A percentile compares a stretch with the other conserved stretches of the same genome.
Evolutionary conservation across 768 basidiomycete genomes (phyloP).

Genomic region (Tylopilus sp.): DNA sequence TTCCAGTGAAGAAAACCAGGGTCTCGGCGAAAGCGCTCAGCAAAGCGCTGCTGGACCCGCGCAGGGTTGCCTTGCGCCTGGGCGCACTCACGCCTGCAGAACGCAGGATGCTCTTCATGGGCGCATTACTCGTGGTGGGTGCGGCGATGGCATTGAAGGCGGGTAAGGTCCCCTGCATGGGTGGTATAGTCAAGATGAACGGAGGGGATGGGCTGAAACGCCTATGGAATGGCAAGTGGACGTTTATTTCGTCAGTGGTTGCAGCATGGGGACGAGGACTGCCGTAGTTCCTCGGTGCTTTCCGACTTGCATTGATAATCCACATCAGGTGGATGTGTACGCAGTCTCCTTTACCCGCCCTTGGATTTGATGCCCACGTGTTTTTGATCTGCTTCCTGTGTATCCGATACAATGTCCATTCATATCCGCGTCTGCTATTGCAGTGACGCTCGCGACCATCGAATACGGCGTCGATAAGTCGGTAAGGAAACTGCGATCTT

Average conservation of each 20-base stretch:
- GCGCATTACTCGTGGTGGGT: slow-evolving; percentile 66
- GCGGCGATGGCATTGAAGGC: slow-evolving; percentile 55
- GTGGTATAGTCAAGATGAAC: slow-evolving; percentile 8
- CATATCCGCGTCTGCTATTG: no score
- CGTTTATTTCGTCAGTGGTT: slow-evolving; percentile 18
- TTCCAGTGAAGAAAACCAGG: slow-evolving; percentile 21
- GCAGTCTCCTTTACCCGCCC: background rate
- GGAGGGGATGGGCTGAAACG: slow-evolving; percentile 24
- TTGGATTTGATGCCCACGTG: no score
- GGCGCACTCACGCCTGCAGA: slow-evolving; percentile 27
- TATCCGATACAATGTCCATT: no score
- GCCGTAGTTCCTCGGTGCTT: slow-evolving; percentile 9
- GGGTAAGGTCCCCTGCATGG: slow-evolving; percentile 11
- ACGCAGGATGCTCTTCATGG: slow-evolving; percentile 45
- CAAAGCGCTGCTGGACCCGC: slow-evolving; percentile 13
- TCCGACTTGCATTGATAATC: background rate
- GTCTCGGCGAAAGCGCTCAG: slow-evolving; percentile 3
- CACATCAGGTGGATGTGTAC: background rate
- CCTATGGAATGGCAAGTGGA: slow-evolving; percentile 23
- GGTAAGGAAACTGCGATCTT: no score
- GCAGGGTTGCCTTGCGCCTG: slow-evolving; percentile 19
- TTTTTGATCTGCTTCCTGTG: no score
- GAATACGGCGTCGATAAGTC: no score
- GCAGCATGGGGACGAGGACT: slow-evolving; percentile 28
- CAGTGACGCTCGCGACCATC: no score